These are phyloP conservation scores for Lasiodiplodia gonubiensis DNA, from an alignment of 2,329 filamentous ascomycete genomes.

Conservation along the genomic window DNA sequence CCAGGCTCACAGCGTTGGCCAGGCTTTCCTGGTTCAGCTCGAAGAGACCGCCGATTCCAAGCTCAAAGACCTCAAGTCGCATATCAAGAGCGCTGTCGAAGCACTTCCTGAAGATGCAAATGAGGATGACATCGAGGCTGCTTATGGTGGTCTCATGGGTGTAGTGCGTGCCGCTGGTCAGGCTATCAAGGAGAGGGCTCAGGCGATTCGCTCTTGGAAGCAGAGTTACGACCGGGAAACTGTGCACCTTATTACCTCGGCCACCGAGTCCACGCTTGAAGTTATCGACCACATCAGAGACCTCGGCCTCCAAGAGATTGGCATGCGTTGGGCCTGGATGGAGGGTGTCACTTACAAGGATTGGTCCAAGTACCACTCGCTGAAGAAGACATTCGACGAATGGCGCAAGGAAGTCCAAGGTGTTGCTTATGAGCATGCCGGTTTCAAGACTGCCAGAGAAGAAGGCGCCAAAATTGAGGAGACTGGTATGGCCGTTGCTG, in stretches of 20 bases:
- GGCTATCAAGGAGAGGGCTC: constrained; percentile 76
- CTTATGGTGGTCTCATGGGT: constrained; percentile 58
- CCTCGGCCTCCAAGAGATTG: constrained; percentile 86
- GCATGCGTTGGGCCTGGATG: constrained; percentile 93
- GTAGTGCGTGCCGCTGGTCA: constrained; percentile 72
- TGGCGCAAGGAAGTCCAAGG: constrained; percentile 84
- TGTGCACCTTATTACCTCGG: constrained; percentile 69
- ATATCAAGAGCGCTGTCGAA: constrained; percentile 63
- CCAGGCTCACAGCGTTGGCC: constrained; percentile 70
- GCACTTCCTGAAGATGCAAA: constrained; percentile 64
- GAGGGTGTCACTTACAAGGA: constrained; percentile 96
- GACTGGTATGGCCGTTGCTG: constrained; percentile 79
- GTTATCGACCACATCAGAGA: constrained; percentile 84
- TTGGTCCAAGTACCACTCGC: constrained; percentile 91
- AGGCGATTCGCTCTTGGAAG: constrained; percentile 78
- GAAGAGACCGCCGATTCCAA: constrained; percentile 70
- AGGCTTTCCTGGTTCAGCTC: constrained; percentile 70
- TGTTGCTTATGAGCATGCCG: constrained; percentile 75
- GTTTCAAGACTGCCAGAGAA: constrained; percentile 70
- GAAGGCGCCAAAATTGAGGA: constrained; percentile 74
- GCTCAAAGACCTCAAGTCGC: constrained; percentile 68
- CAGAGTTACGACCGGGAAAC: constrained; percentile 73
- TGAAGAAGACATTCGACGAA: constrained; percentile 80
- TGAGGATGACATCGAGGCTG: constrained; percentile 57
- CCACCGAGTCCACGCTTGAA: constrained; percentile 79